Conservation (phyloP, 805 yeast genomes). For the Kuraishia cidri region DNA sequence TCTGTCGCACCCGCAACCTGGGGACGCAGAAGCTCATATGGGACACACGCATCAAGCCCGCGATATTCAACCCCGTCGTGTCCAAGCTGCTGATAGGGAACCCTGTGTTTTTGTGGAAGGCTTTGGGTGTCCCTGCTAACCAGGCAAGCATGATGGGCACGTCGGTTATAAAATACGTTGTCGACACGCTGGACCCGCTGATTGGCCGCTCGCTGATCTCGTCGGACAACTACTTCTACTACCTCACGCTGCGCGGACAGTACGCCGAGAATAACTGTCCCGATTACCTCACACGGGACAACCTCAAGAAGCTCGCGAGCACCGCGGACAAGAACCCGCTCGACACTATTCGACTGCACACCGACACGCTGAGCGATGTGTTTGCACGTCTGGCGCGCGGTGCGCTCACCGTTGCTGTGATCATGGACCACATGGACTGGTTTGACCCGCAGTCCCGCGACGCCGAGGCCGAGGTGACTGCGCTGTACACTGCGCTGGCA, state of each 20-base stretch:
- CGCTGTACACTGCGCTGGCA: constrained; percentile 52
- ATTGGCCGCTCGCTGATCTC: constrained; percentile 55
- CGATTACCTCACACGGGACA: constrained; percentile 55
- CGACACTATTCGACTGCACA: constrained; percentile 67
- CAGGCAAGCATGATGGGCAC: constrained; percentile 77
- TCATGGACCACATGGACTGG: constrained; percentile 95
- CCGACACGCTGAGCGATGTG: constrained; percentile 73
- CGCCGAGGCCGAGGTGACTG: constrained; percentile 57
- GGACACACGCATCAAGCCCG: constrained; percentile 55
- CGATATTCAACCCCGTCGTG: constrained; percentile 61
- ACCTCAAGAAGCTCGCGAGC: constrained; percentile 38
- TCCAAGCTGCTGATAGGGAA: constrained; percentile 67
- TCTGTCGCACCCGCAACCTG: constrained; percentile 50
- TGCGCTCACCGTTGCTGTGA: constrained; percentile 66
- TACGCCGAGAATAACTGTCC: constrained; percentile 66
- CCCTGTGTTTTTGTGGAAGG: constrained; percentile 82
- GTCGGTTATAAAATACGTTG: constrained; percentile 60
- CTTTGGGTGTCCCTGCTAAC: constrained; percentile 81
- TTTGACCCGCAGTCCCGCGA: constrained; percentile 59
- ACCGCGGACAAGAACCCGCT: constrained; percentile 34
- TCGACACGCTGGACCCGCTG: constrained; percentile 74
- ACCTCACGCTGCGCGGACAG: constrained; percentile 52
- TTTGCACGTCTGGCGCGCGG: constrained; percentile 53
- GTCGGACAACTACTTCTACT: constrained; percentile 71
- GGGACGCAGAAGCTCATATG: constrained; percentile 59